Evolutionary conservation across 1,139 yeast species (phyloP).

Genomic region (Protomyces inouyei): DNA sequence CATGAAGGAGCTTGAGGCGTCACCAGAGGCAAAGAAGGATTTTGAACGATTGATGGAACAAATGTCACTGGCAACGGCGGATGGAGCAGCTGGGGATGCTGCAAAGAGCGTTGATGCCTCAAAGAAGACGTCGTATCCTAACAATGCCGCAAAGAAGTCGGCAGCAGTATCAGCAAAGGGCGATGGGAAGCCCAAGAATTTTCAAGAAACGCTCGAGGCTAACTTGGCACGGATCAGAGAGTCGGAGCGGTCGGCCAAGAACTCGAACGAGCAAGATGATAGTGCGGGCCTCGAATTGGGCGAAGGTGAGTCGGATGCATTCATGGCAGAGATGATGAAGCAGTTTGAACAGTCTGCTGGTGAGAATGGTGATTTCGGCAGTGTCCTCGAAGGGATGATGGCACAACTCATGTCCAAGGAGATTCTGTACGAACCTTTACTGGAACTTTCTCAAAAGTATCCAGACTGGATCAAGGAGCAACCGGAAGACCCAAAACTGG

Average conservation of each 20-base stretch:
- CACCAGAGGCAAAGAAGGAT: slow-evolving; percentile 58
- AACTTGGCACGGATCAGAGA: slow-evolving; percentile 69
- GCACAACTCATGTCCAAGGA: slow-evolving; percentile 81
- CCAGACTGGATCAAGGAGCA: slow-evolving; percentile 50
- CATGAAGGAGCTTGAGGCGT: slow-evolving; percentile 54
- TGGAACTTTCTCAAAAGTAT: slow-evolving; percentile 63
- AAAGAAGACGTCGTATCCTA: slow-evolving; percentile 12
- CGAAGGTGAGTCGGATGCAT: slow-evolving; percentile 42
- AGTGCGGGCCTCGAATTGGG: slow-evolving; percentile 30
- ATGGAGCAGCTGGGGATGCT: slow-evolving; percentile 40
- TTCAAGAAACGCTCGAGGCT: slow-evolving; percentile 72
- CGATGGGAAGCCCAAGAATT: slow-evolving; percentile 36
- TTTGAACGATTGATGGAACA: slow-evolving; percentile 52
- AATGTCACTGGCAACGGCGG: slow-evolving; percentile 38
- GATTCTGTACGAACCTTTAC: slow-evolving; percentile 81
- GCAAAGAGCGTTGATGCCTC: slow-evolving; percentile 26
- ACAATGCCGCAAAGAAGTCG: slow-evolving; percentile 27
- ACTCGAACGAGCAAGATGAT: slow-evolving; percentile 58
- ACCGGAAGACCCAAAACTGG: slow-evolving; percentile 44
- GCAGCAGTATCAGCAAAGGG: slow-evolving; percentile 6
- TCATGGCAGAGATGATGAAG: slow-evolving; percentile 46
- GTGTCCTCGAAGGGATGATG: slow-evolving; percentile 69
- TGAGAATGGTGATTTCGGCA: slow-evolving; percentile 51
- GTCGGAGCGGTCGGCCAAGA: slow-evolving; percentile 54
- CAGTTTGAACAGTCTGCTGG: slow-evolving; percentile 59